Conservation (phyloP, 768 basidiomycete species). For the Rossbeevera mucosa region DNA sequence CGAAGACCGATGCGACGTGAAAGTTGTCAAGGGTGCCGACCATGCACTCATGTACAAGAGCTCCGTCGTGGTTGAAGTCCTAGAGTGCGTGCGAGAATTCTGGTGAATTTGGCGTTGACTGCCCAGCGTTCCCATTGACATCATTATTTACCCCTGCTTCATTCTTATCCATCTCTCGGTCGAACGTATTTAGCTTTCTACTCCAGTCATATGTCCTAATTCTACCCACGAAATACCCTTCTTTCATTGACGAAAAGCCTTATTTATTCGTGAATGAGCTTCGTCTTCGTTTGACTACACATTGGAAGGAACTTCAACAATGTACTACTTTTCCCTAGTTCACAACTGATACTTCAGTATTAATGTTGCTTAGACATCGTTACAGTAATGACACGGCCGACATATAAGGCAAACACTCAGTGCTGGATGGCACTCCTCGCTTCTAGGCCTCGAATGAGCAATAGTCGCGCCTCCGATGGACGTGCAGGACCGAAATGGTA, state of each 20-base stretch:
- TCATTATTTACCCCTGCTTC: conserved; percentile 14
- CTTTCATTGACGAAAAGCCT: conserved; percentile 3
- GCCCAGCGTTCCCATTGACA: neutral
- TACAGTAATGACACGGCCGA: conserved; percentile 22
- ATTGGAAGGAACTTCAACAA: conserved; percentile 26
- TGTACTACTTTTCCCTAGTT: conserved; percentile 29
- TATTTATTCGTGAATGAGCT: conserved; percentile 18
- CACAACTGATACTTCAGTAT: conserved; percentile 21
- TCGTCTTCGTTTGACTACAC: conserved; percentile 13
- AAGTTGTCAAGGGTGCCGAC: conserved; percentile 82
- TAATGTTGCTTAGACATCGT: conserved; percentile 33
- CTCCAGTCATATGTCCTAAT: conserved; percentile 1
- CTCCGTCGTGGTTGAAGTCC: conserved; percentile 77
- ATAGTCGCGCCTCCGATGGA: neutral
- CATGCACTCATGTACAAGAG: conserved; percentile 94
- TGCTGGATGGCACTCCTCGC: neutral
- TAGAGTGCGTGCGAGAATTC: conserved; percentile 62
- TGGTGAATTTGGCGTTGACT: conserved; percentile 35
- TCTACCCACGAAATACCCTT: conserved; percentile 1
- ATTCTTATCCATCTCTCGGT: conserved; percentile 13
- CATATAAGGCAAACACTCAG: too few relatives aligned
- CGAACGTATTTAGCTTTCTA: conserved; percentile 14
- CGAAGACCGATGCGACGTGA: conserved; percentile 66
- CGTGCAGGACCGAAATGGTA: neutral
- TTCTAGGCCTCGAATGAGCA: neutral